Base-by-base conservation (phyloP, 345 rosid genomes). In the Eucalyptus marginata region DNA sequence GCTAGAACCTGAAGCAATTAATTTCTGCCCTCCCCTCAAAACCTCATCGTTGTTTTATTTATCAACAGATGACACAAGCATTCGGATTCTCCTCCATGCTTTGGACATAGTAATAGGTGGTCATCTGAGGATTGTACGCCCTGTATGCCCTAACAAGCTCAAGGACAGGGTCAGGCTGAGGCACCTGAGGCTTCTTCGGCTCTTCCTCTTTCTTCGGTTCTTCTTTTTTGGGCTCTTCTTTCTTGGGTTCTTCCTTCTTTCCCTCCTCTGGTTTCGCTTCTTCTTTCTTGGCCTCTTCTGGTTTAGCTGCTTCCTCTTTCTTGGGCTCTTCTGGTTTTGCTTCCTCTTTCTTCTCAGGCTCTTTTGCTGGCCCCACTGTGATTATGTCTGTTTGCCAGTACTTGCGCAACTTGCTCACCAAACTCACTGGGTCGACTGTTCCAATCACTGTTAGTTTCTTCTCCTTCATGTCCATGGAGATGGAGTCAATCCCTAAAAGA, bases 21-120 rank as follows among this genome's bases (percentile, higher is more conserved):
- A 33, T 33, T 33, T 9, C 44, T 71, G 15, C 87, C 15, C 84
- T 40, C 47, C 83, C 44, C 29, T 76, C 84, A 76, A 40, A 76
- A 76, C 59, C 52, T 24, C 22, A 81, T 46, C 79, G 51, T 14
- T 62, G 84, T 44, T 68, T 64, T 24, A 27, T 85, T 89, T 66
- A 87, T 47, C 14, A 24, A 49, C 91, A 94, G n/a, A 97, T 96
- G 87, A 92, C 96, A 91, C 99, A 97, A 81, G 98, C 99, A 91
- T 96, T 97, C 90, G 99, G 99, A 87, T 96, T 95, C 95, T 97
- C 99, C 86, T 97, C 99, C 62, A 96, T 95, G 93, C 98, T 97
- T 62, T 93, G 99, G 36, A 91, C 96, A 91, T 96, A 91, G 92
- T 96, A 97, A 87, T 97, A 93, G 10, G 92, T 90, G 40, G 97